A percentile compares a stretch with the other conserved stretches of the same genome.
These are phyloP conservation scores for Aegilops tauschii DNA, from an alignment of 176 grass and related monocot species.

Conservation along the genomic window DNA sequence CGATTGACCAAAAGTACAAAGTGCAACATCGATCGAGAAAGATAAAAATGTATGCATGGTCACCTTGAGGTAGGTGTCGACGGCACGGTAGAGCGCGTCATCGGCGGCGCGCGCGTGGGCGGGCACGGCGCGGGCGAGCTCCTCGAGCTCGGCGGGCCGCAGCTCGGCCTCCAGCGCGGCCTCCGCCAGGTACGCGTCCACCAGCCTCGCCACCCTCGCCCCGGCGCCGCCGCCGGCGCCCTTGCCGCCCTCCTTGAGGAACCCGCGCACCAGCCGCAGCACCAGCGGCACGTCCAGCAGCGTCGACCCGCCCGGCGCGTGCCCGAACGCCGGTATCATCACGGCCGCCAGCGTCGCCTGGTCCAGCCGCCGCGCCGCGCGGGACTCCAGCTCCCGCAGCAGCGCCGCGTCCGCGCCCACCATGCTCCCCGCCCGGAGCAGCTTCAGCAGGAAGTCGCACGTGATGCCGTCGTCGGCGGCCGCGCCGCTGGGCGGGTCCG, in stretches of 20 bases:
- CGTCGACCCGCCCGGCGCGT: constrained; percentile 46
- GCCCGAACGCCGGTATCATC: constrained; percentile 86
- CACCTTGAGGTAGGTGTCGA: constrained; percentile 98
- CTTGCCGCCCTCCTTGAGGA: constrained; percentile 38
- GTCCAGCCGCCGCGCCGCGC: constrained; percentile 70
- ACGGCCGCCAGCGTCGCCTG: constrained; percentile 75
- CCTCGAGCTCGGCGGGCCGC: constrained; percentile 65
- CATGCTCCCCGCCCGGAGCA: constrained; percentile 80
- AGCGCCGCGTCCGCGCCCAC: constrained; percentile 63
- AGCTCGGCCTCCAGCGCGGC: constrained; percentile 75
- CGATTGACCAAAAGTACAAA: constrained; percentile 6
- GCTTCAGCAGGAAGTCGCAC: constrained; percentile 79
- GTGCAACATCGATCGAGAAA: background rate
- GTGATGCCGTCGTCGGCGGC: constrained; percentile 45
- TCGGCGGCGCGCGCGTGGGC: constrained; percentile 71
- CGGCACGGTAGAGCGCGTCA: constrained; percentile 86
- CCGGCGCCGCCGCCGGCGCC: constrained; percentile 40
- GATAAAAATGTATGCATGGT: background rate
- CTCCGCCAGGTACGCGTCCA: constrained; percentile 88
- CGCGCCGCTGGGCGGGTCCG: constrained; percentile 25
- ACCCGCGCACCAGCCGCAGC: constrained; percentile 71
- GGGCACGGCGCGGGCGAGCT: constrained; percentile 70
- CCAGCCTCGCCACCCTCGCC: constrained; percentile 70
- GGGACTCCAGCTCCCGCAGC: constrained; percentile 70
- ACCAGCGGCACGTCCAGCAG: constrained; percentile 85